Evolutionary conservation across 2,329 filamentous ascomycete genomes (phyloP), one percentile per base, ranked within the genome.

Genomic region (Hymenoscyphus salicellus): DNA sequence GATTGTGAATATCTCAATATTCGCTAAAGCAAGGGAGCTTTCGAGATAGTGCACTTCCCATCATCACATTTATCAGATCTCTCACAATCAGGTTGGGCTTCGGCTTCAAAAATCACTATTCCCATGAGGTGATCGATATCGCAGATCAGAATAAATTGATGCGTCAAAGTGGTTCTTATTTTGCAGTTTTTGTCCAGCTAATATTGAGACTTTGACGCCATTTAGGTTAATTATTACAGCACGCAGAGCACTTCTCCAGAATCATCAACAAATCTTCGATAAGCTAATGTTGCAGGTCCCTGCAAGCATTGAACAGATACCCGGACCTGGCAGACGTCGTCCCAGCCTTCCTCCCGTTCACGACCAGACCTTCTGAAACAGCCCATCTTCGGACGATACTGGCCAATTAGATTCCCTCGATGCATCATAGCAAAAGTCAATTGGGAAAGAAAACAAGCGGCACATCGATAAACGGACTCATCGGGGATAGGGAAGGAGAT

Each of bases 311-410:
- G 46, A 52, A 52, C 46, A 52, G 46, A 52, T 28, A 23, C 14
- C 46, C 46, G 3, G n/a, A 20, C 46, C n/a, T 52, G 33, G 36
- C 36, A 38, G 14, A 38, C 36, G 36, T 38, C 36, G 36, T 38
- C 36, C 36, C 36, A 38, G 14, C 36, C 36, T 38, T 14, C 6
- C 28, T 30, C 16, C 43, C 16, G 17, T 23, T 23, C 43, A 14
- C 46, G 46, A 52, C 23, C 46, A 52, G 46, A 52, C 46, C 46
- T 20, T 28, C 46, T 52, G 46, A 52, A 52, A 52, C n/a, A 52
- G n/a, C 14, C n/a, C n/a, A 26, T 52, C 20, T 52, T 52, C 46
- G 26, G 46, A 26, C 46, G 17, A 52, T 52, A 28, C 46, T 28
- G 7, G 8, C 20, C 46, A 52, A 52, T 23, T 20, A 7, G 26